Conservation (phyloP, 345 rosid genomes). For the Populus alba region DNA sequence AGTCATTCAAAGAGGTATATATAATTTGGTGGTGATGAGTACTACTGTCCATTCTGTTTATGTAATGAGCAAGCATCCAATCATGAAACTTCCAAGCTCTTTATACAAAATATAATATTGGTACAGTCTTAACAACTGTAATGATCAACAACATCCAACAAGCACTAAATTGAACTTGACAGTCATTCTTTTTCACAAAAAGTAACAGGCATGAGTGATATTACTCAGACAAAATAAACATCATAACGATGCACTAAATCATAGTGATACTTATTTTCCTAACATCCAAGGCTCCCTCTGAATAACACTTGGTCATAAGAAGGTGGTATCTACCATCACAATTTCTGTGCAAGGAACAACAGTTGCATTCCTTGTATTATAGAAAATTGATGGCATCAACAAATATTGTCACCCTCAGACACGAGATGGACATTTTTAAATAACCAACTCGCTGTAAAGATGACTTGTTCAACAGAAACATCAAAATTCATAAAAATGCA, state of each 20-base stretch:
- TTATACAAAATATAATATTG: neutral
- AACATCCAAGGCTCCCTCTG: neutral
- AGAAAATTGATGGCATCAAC: slow-evolving; percentile 11
- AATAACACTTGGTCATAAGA: neutral
- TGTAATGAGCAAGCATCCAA: neutral
- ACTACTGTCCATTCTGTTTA: neutral
- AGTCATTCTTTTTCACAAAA: neutral
- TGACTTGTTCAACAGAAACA: slow-evolving; percentile 18
- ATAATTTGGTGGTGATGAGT: neutral
- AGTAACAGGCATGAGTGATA: neutral
- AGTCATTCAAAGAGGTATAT: neutral
- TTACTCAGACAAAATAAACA: neutral
- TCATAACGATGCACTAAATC: neutral
- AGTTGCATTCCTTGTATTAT: slow-evolving; percentile 24
- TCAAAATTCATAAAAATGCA: neutral
- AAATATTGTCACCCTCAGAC: slow-evolving; percentile 52
- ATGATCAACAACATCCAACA: neutral
- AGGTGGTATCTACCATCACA: neutral
- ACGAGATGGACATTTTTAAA: slow-evolving; percentile 29
- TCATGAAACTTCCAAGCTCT: neutral
- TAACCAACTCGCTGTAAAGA: slow-evolving; percentile 43
- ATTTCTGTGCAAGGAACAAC: neutral
- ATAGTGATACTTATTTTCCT: neutral
- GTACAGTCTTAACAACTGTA: neutral
- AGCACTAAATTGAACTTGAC: neutral